Conservation (phyloP, 768 basidiomycete species). For the Aureoboletus auriporus region DNA sequence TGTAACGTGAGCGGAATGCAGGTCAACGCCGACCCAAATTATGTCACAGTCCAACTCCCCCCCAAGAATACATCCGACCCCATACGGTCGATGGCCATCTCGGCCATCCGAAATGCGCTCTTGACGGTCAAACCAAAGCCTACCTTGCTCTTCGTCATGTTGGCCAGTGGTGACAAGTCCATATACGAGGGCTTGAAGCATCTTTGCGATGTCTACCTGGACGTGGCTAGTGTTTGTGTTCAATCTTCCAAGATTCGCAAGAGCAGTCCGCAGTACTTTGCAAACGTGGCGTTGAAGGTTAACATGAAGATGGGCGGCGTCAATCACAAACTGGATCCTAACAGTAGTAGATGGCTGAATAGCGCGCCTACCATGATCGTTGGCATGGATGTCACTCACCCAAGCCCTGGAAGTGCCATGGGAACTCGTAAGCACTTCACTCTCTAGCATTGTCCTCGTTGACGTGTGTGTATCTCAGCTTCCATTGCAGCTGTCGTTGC, state of each 20-base stretch:
- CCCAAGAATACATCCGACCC: constrained; percentile 50
- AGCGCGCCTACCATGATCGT: constrained; percentile 47
- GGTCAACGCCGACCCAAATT: constrained; percentile 34
- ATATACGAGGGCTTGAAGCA: constrained; percentile 52
- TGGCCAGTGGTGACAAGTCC: constrained; percentile 44
- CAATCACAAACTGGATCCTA: constrained; percentile 43
- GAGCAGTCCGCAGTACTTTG: constrained; percentile 50
- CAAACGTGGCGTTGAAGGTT: constrained; percentile 52
- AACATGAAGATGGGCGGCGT: constrained; percentile 55
- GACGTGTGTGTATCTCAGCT: constrained; percentile 18
- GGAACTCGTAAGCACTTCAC: constrained; percentile 36
- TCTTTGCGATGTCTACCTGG: constrained; percentile 47
- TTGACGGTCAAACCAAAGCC: constrained; percentile 38
- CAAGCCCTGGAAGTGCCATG: constrained; percentile 63
- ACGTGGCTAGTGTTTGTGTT: constrained; percentile 64
- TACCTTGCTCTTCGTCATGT: constrained; percentile 41
- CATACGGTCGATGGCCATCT: constrained; percentile 47
- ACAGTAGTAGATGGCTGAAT: constrained; percentile 36
- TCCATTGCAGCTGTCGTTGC: constrained; percentile 55
- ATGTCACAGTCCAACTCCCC: constrained; percentile 43
- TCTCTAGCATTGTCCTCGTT: neutral
- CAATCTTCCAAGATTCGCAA: constrained; percentile 70
- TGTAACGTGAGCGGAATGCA: constrained; percentile 62
- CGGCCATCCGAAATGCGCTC: constrained; percentile 40
- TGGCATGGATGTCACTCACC: constrained; percentile 71